Percentiles rank a stretch among this genome's conserved stretches.
These are phyloP conservation scores for Spergularia bocconei DNA, from an alignment of 148 eudicot genomes.

Conservation along the genomic window DNA sequence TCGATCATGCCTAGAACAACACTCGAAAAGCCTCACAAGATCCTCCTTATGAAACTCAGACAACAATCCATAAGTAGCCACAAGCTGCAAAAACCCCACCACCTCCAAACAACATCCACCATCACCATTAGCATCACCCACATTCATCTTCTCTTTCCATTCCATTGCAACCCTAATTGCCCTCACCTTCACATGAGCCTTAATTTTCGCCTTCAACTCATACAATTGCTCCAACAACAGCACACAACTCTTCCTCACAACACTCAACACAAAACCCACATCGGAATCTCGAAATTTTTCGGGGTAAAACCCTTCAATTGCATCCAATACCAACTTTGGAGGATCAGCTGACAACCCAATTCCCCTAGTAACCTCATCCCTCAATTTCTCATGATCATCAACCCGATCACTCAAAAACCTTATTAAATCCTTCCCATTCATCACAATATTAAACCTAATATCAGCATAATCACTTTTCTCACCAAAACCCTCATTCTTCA, in stretches of 20 bases:
- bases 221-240: slow-evolving; percentile 46
- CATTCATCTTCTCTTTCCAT: slow-evolving; percentile 44
- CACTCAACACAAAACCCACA: slow-evolving; percentile 23
- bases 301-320: slow-evolving; percentile 53
- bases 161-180: slow-evolving; percentile 43
- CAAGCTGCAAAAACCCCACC: slow-evolving; percentile 41
- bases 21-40: slow-evolving; percentile 25
- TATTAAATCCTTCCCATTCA: slow-evolving; percentile 52
- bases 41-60: slow-evolving; percentile 27
- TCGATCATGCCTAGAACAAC: slow-evolving; percentile 13
- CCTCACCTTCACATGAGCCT: slow-evolving; percentile 28
- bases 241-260: slow-evolving; percentile 49
- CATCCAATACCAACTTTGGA: slow-evolving; percentile 59
- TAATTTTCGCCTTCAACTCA: slow-evolving; percentile 35
- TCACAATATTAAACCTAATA: slow-evolving; percentile 34
- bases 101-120: slow-evolving; percentile 28
- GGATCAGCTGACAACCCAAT: slow-evolving; percentile 45
- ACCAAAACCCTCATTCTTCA: slow-evolving; percentile 18
- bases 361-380: slow-evolving; percentile 40
- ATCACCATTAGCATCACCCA: background rate
- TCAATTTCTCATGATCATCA: slow-evolving; percentile 33
- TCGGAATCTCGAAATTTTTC: slow-evolving; percentile 34
- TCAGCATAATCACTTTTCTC: slow-evolving; percentile 32
- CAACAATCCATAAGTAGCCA: slow-evolving; percentile 37
- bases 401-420: slow-evolving; percentile 37